phyloP scores from a whole-genome alignment of 768 basidiomycete species.

The Calocera viscosa region DNA sequence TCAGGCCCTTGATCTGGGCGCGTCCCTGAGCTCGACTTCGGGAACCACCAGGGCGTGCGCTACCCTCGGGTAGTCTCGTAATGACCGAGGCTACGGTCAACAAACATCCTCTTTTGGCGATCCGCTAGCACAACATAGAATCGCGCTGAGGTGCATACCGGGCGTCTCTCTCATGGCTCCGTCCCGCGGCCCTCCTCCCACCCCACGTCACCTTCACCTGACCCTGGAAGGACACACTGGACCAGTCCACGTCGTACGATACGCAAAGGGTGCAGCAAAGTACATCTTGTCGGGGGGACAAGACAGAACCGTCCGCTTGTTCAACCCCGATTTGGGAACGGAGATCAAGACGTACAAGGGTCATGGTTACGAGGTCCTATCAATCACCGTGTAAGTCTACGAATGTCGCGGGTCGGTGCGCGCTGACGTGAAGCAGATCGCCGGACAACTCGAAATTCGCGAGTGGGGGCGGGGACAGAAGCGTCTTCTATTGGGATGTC shows the following conservation, averaged over 20 bases:
- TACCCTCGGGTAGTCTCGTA: too few relatives aligned
- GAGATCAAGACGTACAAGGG: constrained; percentile 84
- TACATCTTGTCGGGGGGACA: constrained; percentile 90
- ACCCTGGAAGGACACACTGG: constrained; percentile 46
- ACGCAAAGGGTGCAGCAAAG: constrained; percentile 75
- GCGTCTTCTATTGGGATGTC: constrained; percentile 93
- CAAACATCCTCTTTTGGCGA: too few relatives aligned
- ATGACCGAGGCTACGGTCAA: too few relatives aligned
- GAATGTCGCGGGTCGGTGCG: background rate
- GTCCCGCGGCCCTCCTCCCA: background rate
- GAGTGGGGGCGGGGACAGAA: constrained; percentile 85
- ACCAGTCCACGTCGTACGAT: constrained; percentile 79
- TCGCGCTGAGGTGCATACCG: too few relatives aligned
- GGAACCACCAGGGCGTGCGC: too few relatives aligned
- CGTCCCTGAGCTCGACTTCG: too few relatives aligned
- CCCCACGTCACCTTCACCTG: background rate
- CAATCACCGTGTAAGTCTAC: constrained; percentile 64
- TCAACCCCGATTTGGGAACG: constrained; percentile 77
- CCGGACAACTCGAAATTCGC: constrained; percentile 92
- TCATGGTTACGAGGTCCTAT: constrained; percentile 92
- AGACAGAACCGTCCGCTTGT: constrained; percentile 77
- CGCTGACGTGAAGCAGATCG: constrained; percentile 36
- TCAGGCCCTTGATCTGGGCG: too few relatives aligned
- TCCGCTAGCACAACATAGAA: too few relatives aligned
- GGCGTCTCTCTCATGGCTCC: background rate